Base-by-base conservation (phyloP, 2,329 filamentous ascomycete genomes). In the Phialophora macrospora region DNA sequence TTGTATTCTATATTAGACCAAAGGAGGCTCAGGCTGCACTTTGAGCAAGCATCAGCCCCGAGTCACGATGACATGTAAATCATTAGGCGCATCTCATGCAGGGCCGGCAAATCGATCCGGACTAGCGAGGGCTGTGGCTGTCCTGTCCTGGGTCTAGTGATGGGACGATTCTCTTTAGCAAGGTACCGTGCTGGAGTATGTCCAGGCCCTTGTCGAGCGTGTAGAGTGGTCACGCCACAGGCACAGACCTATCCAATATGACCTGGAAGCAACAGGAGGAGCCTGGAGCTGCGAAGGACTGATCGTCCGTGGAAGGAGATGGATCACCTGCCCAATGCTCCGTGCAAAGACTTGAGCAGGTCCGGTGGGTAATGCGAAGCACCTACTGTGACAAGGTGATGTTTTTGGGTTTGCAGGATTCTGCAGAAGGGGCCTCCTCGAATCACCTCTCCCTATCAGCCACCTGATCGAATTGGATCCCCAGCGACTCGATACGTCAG, bases 1-100 rank as follows among this genome's bases (percentile, higher is more conserved):
- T 24, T 14, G 41, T 22, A 24, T 38, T 48, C 26, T 60, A 34
- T 38, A 52, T n/a, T 49, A 28, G 26, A 52, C 55, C 14, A 11
- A 34, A 17, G 3, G 11, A 28, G 22, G 48, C 46, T 60, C 58
- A 55, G 24, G 12, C 34, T 55, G 49, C 32, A 44, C n/a, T 32
- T 61, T n/a, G 34, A 60, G 24, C 48, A 41, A 55, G 20, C 24
- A 44, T 20, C 51, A 30, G 24, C 59, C 59, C 49, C 9, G 49
- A n/a, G 38, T 48, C 38, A 55, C 32, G 51, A 48, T 34, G 14
- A 22, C 34, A 46, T 48, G 51, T 48, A 55, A 22, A 14, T 17
- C 22, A 17, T 46, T 20, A 14, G 17, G 20, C 22, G 28, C 14
- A 30, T 30, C 26, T n/a, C 41, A 41, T 59, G 24, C 5, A n/a